Conservation (phyloP, 306 rosid genomes). For the Quercus dentata region DNA sequence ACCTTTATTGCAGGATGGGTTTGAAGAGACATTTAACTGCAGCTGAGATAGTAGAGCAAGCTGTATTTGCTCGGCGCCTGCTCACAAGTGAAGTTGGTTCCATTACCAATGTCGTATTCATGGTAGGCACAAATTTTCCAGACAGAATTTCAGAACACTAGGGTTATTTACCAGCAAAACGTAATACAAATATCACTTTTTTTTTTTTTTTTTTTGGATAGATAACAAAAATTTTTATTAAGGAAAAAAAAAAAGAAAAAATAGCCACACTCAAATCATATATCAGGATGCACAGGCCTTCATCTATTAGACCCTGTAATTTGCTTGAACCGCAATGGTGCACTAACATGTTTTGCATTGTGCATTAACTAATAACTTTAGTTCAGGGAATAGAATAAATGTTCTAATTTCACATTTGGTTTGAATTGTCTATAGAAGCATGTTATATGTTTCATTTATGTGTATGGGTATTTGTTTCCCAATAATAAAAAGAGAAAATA, state of each 20-base stretch:
- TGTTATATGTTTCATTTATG: background rate
- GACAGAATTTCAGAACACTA: background rate
- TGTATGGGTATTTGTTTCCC: background rate
- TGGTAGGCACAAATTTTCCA: conserved; percentile 49
- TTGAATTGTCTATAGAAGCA: background rate
- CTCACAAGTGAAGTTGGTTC: conserved; percentile 81
- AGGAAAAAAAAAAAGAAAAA: too few species aligned
- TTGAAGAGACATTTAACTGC: conserved; percentile 76
- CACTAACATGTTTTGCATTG: background rate
- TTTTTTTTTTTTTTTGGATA: too few species aligned
- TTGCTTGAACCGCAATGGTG: background rate
- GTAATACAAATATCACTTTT: background rate
- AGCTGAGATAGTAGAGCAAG: conserved; percentile 94
- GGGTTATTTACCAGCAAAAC: background rate
- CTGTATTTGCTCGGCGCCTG: conserved; percentile 71
- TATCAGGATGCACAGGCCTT: background rate
- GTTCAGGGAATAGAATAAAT: background rate
- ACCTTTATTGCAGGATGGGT: conserved; percentile 77
- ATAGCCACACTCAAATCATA: too few species aligned
- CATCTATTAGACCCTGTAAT: background rate
- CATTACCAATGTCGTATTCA: conserved; percentile 85
- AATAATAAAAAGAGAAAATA: background rate
- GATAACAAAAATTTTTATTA: too few species aligned
- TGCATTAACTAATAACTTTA: background rate
- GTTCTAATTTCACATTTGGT: background rate